phyloP scores from a whole-genome alignment of 441 rosid species.

The Flueggea neowawraea region DNA sequence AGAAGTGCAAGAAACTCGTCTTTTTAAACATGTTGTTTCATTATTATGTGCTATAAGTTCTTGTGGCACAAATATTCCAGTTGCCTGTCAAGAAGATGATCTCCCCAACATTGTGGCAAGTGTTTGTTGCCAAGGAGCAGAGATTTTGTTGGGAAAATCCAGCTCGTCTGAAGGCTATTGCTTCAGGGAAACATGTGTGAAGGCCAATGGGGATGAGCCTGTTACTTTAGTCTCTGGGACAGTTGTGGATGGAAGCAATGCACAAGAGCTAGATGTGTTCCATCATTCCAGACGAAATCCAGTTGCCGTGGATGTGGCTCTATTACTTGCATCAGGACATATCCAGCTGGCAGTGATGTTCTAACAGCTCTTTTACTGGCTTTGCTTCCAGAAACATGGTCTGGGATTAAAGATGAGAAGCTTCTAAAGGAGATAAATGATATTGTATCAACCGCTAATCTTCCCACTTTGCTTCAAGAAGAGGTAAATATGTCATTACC shows the following conservation, averaged over 20 bases:
- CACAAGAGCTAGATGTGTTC: constrained; percentile 59
- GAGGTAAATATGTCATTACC: constrained; percentile 46
- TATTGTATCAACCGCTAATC: constrained; percentile 48
- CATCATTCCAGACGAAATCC: constrained; percentile 36
- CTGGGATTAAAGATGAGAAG: constrained; percentile 56
- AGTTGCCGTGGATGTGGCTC: constrained; percentile 39
- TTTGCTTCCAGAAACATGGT: constrained; percentile 81
- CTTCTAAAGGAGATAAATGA: constrained; percentile 46
- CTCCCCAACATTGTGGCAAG: constrained; percentile 46
- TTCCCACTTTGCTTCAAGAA: constrained; percentile 76
- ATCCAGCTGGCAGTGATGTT: constrained; percentile 65
- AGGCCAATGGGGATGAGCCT: constrained; percentile 39
- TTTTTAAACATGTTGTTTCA: constrained; percentile 52
- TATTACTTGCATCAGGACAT: constrained; percentile 29
- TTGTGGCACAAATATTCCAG: constrained; percentile 32
- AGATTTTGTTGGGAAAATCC: constrained; percentile 44
- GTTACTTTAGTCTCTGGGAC: constrained; percentile 50
- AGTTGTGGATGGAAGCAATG: constrained; percentile 44
- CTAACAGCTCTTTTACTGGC: constrained; percentile 79
- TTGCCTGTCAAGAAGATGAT: constrained; percentile 32
- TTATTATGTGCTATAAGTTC: constrained; percentile 46
- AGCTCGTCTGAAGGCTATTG: constrained; percentile 37
- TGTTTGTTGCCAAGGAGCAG: constrained; percentile 58
- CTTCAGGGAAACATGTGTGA: constrained; percentile 58
- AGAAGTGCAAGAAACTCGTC: constrained; percentile 62